Base-by-base conservation (phyloP, 192 early-diverging fungal genomes). In the Thoreauomyces humboldtii region DNA sequence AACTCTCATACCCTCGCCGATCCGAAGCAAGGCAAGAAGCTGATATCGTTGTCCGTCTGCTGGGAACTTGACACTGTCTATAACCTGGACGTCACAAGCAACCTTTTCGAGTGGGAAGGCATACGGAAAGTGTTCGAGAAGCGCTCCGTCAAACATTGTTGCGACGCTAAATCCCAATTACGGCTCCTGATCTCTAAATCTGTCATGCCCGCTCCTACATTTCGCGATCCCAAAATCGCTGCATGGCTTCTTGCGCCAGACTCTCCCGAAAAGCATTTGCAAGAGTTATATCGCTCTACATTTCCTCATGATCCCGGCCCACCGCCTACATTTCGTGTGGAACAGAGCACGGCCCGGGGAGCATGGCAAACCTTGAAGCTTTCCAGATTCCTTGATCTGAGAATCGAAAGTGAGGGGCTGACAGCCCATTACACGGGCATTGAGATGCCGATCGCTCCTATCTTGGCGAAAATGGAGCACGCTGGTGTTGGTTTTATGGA, bases 231-330 rank as follows among this genome's bases (percentile, higher is more conserved):
- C 11, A 63, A 68, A 33, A 28, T 68, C n/a, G 66, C 66, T 17
- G 61, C 61, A 14, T 68, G 66, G 66, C 34, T 19, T 2, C 46
- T 68, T 21, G 59, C 65, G n/a, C 66, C 66, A 22, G 66, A 68
- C 2, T 22, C 25, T 7, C 12, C 9, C 11, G 28, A 47, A 36
- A 12, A 19, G n/a, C 17, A 27, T 27, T 22, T 68, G 25, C 14
- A 71, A 31, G 19, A n/a, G 2, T 14, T 65, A n/a, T 58, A 36
- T 28, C 15, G 43, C 2, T 31, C 50, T 9, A 41, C 38, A 41
- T 41, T 41, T 41, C 38, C 38, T 12, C 38, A 12, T 41, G 9
- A 41, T 41, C 38, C 11, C 9, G 38, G 11, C n/a, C n/a, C n/a
- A n/a, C n/a, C n/a, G n/a, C n/a, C n/a, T n/a, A n/a, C n/a, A n/a